A percentile compares a stretch with the other conserved stretches of the same genome.
Evolutionary conservation across 2,329 filamentous ascomycete species (phyloP).

Genomic region (Sphaerulina musiva): DNA sequence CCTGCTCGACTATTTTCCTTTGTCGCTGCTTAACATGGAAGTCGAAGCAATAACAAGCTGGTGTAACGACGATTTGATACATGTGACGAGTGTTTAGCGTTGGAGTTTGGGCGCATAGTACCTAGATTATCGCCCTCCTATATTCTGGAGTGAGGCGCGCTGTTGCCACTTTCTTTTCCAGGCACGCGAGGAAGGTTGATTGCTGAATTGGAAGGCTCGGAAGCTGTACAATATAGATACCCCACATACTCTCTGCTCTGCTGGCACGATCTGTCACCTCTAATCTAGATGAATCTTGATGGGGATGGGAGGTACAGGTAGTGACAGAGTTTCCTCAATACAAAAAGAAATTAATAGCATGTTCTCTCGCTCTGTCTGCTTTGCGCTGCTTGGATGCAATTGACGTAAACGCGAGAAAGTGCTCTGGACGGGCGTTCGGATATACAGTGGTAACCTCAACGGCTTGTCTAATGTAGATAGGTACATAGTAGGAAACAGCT

Average conservation of each 20-base stretch:
- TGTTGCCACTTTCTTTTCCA: not conserved
- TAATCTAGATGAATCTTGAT: not conserved
- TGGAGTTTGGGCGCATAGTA: conserved; percentile 10
- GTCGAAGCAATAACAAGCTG: not conserved
- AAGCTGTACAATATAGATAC: not conserved
- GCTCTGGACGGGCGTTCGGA: too few relatives aligned
- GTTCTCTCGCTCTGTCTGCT: not conserved
- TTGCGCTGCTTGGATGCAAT: too few relatives aligned
- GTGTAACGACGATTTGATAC: conserved; percentile 1
- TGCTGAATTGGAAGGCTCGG: not conserved
- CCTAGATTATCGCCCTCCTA: conserved; percentile 9
- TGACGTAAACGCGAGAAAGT: too few relatives aligned
- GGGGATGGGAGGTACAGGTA: not conserved
- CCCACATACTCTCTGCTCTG: not conserved
- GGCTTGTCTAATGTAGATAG: too few relatives aligned
- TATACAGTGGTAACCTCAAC: too few relatives aligned
- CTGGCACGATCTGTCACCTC: not conserved
- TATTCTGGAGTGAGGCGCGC: conserved; percentile 4
- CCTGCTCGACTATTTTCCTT: not conserved
- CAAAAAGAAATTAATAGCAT: not conserved
- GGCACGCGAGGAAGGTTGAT: conserved; percentile 6
- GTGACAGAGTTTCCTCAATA: not conserved
- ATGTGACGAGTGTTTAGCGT: conserved; percentile 14
- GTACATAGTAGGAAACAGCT: too few relatives aligned
- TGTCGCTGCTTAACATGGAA: conserved; percentile 10